Conservation (phyloP, 495 filamentous ascomycete species). For the Trichoderma virens region DNA sequence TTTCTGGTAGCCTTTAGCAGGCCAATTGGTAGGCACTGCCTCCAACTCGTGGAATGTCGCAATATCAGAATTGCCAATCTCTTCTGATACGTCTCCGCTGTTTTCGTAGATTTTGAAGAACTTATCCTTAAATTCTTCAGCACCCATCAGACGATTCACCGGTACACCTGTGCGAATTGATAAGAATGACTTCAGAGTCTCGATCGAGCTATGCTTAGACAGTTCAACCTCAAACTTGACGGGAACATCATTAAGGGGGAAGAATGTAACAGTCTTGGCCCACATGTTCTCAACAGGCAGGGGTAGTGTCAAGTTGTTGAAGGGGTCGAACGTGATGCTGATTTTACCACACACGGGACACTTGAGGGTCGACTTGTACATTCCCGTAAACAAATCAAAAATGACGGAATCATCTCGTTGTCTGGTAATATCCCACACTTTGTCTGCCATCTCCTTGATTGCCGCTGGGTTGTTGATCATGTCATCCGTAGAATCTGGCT, state of each 20-base stretch:
- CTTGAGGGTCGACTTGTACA: constrained; percentile 94
- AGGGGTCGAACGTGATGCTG: constrained; percentile 97
- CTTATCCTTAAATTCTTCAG: constrained; percentile 69
- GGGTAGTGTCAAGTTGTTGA: constrained; percentile 87
- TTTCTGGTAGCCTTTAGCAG: constrained; percentile 42
- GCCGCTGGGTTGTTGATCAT: constrained; percentile 77
- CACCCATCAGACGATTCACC: constrained; percentile 55
- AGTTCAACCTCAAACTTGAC: constrained; percentile 75
- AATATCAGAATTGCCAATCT: constrained; percentile 55
- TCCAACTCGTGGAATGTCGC: constrained; percentile 78
- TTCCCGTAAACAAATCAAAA: constrained; percentile 88
- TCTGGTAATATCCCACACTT: constrained; percentile 87
- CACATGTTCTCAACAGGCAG: constrained; percentile 77
- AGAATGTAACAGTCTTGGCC: constrained; percentile 63
- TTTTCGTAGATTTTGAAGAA: constrained; percentile 82
- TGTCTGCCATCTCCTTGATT: constrained; percentile 72
- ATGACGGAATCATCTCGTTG: constrained; percentile 90
- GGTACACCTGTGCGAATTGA: constrained; percentile 57
- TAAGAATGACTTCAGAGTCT: constrained; percentile 66
- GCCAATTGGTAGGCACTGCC: constrained; percentile 65
- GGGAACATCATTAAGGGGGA: constrained; percentile 56
- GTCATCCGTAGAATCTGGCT: constrained; percentile 94
- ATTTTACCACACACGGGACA: constrained; percentile 89
- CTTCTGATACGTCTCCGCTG: constrained; percentile 54
- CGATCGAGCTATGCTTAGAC: constrained; percentile 71